Percentiles rank a stretch among this genome's conserved stretches.
Conservation (phyloP, 805 yeast genomes). For the Candida anglica region DNA sequence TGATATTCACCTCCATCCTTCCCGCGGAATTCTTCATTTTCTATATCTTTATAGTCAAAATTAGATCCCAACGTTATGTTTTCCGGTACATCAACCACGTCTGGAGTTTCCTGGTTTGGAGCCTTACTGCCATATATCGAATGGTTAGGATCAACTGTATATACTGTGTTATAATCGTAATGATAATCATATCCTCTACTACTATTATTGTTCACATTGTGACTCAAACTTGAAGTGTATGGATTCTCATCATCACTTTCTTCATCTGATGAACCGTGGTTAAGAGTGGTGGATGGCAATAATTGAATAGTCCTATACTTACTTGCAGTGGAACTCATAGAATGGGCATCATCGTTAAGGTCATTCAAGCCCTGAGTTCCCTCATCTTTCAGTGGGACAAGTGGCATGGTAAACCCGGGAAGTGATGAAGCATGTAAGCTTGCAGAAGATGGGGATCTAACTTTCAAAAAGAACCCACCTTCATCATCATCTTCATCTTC, state of each 20-base stretch:
- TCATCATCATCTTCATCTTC: constrained; percentile 54
- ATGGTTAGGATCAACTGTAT: constrained; percentile 48
- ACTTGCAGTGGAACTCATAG: constrained; percentile 25
- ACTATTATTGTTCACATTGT: constrained; percentile 60
- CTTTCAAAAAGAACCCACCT: constrained; percentile 66
- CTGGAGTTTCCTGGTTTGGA: constrained; percentile 21
- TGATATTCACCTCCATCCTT: background rate
- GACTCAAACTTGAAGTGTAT: constrained; percentile 56
- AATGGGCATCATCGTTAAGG: constrained; percentile 27
- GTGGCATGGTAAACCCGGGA: background rate
- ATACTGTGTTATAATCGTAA: constrained; percentile 79
- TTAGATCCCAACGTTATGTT: constrained; percentile 38
- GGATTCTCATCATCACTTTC: constrained; percentile 58
- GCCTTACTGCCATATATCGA: constrained; percentile 27
- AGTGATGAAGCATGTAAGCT: constrained; percentile 13
- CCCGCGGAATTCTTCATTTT: constrained; percentile 15
- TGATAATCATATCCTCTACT: constrained; percentile 71
- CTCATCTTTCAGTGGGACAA: background rate
- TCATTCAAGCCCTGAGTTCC: constrained; percentile 3
- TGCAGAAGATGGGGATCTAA: constrained; percentile 38
- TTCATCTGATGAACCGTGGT: constrained; percentile 64
- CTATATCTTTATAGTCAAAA: constrained; percentile 34
- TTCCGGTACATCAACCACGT: constrained; percentile 45
- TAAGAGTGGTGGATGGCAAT: constrained; percentile 83
- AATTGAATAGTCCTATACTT: constrained; percentile 61